Evolutionary conservation across 805 yeast genomes (phyloP).

Genomic region (Metschnikowia sp.): DNA sequence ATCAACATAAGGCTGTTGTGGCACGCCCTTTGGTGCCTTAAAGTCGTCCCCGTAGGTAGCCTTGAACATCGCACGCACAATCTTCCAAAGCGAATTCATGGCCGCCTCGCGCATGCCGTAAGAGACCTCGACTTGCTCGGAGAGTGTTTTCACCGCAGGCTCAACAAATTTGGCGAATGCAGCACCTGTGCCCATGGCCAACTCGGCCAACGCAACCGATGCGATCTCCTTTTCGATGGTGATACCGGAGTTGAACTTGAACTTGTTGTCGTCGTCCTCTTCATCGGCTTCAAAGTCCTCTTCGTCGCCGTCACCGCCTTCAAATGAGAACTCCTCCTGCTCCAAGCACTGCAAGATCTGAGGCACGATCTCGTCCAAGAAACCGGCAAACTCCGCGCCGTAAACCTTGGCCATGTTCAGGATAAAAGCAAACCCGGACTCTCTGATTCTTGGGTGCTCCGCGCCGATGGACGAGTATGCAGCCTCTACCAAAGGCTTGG

Average conservation of each 20-base stretch:
- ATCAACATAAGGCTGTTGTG: conserved; percentile 57
- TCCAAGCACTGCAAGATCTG: conserved; percentile 77
- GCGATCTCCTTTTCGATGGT: conserved; percentile 96
- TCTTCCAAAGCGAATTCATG: conserved; percentile 75
- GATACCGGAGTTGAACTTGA: conserved; percentile 90
- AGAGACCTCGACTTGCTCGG: conserved; percentile 76
- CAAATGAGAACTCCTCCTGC: conserved; percentile 79
- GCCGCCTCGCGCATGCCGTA: conserved; percentile 92
- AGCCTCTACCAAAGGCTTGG: conserved; percentile 84
- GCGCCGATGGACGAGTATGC: conserved; percentile 77
- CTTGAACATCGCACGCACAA: conserved; percentile 65
- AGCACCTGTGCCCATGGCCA: conserved; percentile 82
- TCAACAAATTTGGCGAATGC: conserved; percentile 77
- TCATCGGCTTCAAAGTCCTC: conserved; percentile 54
- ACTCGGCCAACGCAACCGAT: conserved; percentile 83
- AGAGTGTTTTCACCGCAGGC: conserved; percentile 57
- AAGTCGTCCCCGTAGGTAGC: conserved; percentile 47
- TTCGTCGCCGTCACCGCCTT: conserved; percentile 47
- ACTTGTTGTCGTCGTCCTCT: conserved; percentile 55
- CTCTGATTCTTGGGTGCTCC: conserved; percentile 82
- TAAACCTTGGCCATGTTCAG: conserved; percentile 93
- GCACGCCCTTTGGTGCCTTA: conserved; percentile 61
- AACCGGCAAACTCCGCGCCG: conserved; percentile 84
- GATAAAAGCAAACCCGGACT: conserved; percentile 90
- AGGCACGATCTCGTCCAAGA: conserved; percentile 79